phyloP scores from a whole-genome alignment of 345 rosid species.

The Populus nigra region DNA sequence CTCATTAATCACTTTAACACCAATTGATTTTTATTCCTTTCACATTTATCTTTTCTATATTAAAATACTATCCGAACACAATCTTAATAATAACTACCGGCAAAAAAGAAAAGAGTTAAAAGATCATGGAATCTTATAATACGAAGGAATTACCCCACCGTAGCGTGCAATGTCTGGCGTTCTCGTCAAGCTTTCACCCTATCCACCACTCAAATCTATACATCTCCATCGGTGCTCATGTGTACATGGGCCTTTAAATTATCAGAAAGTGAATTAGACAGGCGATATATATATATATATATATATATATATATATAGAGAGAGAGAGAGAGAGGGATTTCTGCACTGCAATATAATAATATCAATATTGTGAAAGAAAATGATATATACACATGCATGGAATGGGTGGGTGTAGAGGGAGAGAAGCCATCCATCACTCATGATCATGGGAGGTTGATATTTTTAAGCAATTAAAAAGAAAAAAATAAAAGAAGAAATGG shows the following conservation, averaged over 20 bases:
- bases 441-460: background rate
- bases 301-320: too few relatives aligned
- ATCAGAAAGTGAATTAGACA: background rate
- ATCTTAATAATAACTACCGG: too few relatives aligned
- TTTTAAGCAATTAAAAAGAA: background rate
- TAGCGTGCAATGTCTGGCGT: constrained; percentile 17
- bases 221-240: background rate
- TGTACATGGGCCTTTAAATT: background rate
- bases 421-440: background rate
- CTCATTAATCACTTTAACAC: too few relatives aligned
- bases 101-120: background rate
- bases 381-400: background rate
- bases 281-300: too few relatives aligned
- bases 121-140: background rate
- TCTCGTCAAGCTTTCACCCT: constrained; percentile 12
- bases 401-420: constrained; percentile 2
- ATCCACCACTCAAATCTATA: background rate
- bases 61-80: too few relatives aligned
- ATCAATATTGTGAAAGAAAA: background rate
- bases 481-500: background rate
- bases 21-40: too few relatives aligned
- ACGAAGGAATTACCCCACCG: constrained; percentile 10
- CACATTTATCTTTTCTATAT: too few relatives aligned
- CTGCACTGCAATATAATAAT: background rate
- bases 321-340: background rate